Evolutionary conservation across 2,329 filamentous ascomycete species (phyloP).

Genomic region (Amylocarpus encephaloides): DNA sequence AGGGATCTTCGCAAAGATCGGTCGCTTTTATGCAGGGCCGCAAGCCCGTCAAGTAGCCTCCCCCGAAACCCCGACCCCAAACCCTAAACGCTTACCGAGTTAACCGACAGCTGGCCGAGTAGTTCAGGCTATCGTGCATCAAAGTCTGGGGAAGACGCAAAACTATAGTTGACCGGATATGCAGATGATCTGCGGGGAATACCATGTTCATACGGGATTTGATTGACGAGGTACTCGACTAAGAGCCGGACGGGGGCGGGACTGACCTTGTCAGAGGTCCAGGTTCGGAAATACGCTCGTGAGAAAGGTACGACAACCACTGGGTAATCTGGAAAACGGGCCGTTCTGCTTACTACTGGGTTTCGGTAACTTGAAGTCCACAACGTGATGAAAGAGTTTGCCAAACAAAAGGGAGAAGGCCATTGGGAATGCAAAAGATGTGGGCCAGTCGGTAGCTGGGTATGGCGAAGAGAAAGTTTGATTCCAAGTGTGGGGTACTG

Average conservation of each 20-base stretch:
- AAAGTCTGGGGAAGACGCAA: not conserved
- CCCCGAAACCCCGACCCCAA: not conserved
- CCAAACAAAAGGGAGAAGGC: no score
- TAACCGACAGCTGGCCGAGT: conserved; percentile 1
- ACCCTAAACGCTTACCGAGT: conserved; percentile 4
- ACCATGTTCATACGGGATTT: not conserved
- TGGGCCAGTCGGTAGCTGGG: no score
- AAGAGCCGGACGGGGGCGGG: not conserved
- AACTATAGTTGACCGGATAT: not conserved
- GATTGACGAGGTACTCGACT: not conserved
- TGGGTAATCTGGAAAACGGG: conserved; percentile 9
- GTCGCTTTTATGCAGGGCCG: not conserved
- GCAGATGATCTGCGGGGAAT: not conserved
- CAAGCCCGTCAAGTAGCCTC: not conserved
- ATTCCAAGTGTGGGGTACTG: not conserved
- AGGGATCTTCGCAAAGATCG: conserved; percentile 4
- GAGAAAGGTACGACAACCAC: conserved; percentile 6
- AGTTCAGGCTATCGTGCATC: conserved; percentile 8
- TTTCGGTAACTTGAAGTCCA: not conserved
- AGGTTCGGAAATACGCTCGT: conserved; percentile 3
- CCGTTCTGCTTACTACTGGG: not conserved
- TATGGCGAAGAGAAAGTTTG: not conserved
- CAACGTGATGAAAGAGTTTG: not conserved
- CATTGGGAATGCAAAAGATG: no score
- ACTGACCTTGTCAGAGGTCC: not conserved